Evolutionary conservation across 495 filamentous ascomycete genomes (phyloP), one percentile per base, ranked within the genome.

Genomic region (Lepidopterella palustris): DNA sequence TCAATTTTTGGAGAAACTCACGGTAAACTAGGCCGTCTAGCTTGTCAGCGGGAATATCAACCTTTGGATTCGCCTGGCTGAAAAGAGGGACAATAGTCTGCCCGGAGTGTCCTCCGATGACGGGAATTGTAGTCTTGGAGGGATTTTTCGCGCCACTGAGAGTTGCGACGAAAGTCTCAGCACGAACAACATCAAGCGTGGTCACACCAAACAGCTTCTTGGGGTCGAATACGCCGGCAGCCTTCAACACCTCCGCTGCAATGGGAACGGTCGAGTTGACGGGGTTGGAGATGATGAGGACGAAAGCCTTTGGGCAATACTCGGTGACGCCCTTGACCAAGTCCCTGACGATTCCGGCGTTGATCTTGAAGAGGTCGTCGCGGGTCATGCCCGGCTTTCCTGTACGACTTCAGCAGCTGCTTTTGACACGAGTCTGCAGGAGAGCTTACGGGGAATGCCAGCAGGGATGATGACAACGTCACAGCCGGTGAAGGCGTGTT

Each of bases 201-300:
- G 93, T 98, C 64, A 98, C 93, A 82, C 93, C 93, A 70, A 98
- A 97, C 51, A 98, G 86, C 69, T 85, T 89, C 81, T 89, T 84
- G 63, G 93, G 78, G 78, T 98, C 85, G 79, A 97, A 97, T 66
- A 95, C 90, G 60, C 86, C 85, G 73, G 91, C 89, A 60, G 80
- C 80, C 83, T 96, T 97, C 73, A 98, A 84, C 55, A 95, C 84
- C 79, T 98, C 93, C 54, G 93, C 93, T 45, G 95, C 89, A 72
- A 98, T 96, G 52, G 95, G 93, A 58, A 98, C 95, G 32, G 95
- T 98, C 23, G 89, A 95, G 87, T 98, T 98, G 75, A 98, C 93
- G 31, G 93, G 93, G 82, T 98, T 98, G 62, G 93, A 97, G 76
- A 98, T 98, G 79, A 98, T 84, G 50, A 97, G 83, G 71, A 92